phyloP scores from a whole-genome alignment of 805 yeast genomes.

The Yamadazyma scolyti region DNA sequence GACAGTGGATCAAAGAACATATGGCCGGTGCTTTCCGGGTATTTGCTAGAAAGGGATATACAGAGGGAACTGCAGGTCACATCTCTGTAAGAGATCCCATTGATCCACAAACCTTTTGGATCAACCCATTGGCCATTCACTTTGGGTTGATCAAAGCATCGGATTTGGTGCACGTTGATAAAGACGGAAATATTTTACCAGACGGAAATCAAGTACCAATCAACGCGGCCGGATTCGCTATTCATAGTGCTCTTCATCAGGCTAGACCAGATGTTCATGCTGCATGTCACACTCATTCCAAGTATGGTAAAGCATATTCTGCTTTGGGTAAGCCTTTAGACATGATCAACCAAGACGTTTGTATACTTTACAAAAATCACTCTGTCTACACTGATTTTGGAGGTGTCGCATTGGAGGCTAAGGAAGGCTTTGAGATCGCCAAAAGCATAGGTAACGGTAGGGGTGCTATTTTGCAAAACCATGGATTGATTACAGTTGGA shows the following conservation, averaged over 20 bases:
- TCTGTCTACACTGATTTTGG: slow-evolving; percentile 68
- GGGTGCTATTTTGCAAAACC: slow-evolving; percentile 31
- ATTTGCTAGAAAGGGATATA: slow-evolving; percentile 72
- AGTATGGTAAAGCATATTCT: slow-evolving; percentile 36
- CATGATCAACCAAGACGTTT: slow-evolving; percentile 78
- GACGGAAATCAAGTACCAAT: slow-evolving; percentile 37
- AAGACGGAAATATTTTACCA: slow-evolving; percentile 32
- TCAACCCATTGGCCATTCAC: slow-evolving; percentile 82
- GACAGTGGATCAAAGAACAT: slow-evolving; percentile 61
- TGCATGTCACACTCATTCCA: slow-evolving; percentile 40
- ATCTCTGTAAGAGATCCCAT: slow-evolving; percentile 83
- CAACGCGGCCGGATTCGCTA: slow-evolving; percentile 40
- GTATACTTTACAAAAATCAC: slow-evolving; percentile 63
- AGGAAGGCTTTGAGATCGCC: slow-evolving; percentile 30
- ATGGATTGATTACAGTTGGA: slow-evolving; percentile 34
- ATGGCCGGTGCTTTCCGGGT: slow-evolving; percentile 84
- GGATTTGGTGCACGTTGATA: slow-evolving; percentile 39
- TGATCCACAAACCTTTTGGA: slow-evolving; percentile 80
- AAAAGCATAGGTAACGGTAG: slow-evolving; percentile 26
- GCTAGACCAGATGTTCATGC: slow-evolving; percentile 38
- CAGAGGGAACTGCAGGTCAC: slow-evolving; percentile 83
- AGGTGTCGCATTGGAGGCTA: slow-evolving; percentile 57
- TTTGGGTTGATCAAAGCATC: slow-evolving; percentile 43
- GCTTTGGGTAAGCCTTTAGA: slow-evolving; percentile 47
- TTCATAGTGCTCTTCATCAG: slow-evolving; percentile 37